These are phyloP conservation scores for Cephaloascus albidus DNA, from an alignment of 805 yeast genomes.

Conservation along the genomic window DNA sequence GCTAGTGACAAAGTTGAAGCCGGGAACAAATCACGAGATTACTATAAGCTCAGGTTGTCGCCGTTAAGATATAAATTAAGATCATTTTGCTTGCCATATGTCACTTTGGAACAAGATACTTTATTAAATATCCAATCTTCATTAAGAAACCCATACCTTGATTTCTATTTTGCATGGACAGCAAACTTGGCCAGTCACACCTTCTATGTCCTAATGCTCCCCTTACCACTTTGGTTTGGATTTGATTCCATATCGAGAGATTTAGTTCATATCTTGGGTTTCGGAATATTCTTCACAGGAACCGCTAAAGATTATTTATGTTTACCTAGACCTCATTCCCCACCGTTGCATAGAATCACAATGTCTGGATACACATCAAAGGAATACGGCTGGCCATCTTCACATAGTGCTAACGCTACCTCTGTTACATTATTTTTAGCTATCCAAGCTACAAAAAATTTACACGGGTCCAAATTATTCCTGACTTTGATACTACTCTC, in stretches of 20 bases:
- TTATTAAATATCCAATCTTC: slow-evolving; percentile 47
- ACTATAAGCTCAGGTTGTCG: slow-evolving; percentile 52
- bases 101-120: slow-evolving; percentile 56
- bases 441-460: slow-evolving; percentile 6
- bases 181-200: slow-evolving; percentile 92
- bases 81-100: slow-evolving; percentile 38
- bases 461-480: slow-evolving; percentile 7
- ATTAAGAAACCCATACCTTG: slow-evolving; percentile 42
- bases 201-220: slow-evolving; percentile 83
- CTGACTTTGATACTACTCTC: slow-evolving; percentile 10
- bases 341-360: slow-evolving; percentile 85
- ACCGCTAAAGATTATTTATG: slow-evolving; percentile 76
- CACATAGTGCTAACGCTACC: slow-evolving; percentile 93
- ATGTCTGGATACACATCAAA: slow-evolving; percentile 84
- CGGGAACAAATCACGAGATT: slow-evolving; percentile 61
- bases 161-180: slow-evolving; percentile 74
- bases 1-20: too few species aligned
- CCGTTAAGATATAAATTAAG: slow-evolving; percentile 48
- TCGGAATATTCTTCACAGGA: slow-evolving; percentile 70
- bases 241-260: slow-evolving; percentile 49
- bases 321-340: slow-evolving; percentile 85
- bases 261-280: slow-evolving; percentile 45
- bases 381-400: slow-evolving; percentile 92
- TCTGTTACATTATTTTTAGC: slow-evolving; percentile 54
- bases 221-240: slow-evolving; percentile 81